Conservation (phyloP, 116 monocot genomes). For the Papilionanthe hybrid region DNA sequence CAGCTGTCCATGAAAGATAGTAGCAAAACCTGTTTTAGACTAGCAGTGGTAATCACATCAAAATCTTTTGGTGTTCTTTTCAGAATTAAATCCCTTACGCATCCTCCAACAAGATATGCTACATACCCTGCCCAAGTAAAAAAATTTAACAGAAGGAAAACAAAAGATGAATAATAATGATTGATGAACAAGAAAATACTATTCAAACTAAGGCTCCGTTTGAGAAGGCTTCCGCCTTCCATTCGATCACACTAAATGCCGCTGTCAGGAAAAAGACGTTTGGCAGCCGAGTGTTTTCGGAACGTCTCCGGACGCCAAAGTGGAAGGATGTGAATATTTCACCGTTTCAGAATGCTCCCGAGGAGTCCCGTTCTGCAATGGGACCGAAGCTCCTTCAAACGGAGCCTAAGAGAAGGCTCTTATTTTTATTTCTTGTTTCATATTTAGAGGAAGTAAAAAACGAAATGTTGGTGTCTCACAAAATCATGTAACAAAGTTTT, state of each 20-base stretch:
- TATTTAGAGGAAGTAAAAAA: neutral
- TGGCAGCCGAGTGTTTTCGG: no score
- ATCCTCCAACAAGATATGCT: constrained; percentile 95
- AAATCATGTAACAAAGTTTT: neutral
- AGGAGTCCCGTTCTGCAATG: no score
- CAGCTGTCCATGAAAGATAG: neutral
- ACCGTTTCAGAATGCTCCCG: no score
- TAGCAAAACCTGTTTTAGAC: constrained; percentile 52
- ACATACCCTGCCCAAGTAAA: constrained; percentile 47
- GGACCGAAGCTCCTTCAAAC: no score
- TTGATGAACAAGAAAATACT: neutral
- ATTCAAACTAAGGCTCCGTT: neutral
- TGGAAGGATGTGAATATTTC: no score
- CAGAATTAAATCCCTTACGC: constrained; percentile 87
- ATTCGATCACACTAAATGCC: no score
- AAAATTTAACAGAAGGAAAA: neutral
- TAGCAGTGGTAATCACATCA: constrained; percentile 82
- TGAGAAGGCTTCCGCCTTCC: no score
- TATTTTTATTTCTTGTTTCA: neutral
- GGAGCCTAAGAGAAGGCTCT: neutral
- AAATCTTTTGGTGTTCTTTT: constrained; percentile 87
- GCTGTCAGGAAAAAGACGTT: no score
- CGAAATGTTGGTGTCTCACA: neutral
- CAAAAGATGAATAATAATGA: neutral
- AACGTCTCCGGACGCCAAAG: no score